phyloP scores from a whole-genome alignment of 2,329 filamentous ascomycete species.

The Furcasterigmium sp. region DNA sequence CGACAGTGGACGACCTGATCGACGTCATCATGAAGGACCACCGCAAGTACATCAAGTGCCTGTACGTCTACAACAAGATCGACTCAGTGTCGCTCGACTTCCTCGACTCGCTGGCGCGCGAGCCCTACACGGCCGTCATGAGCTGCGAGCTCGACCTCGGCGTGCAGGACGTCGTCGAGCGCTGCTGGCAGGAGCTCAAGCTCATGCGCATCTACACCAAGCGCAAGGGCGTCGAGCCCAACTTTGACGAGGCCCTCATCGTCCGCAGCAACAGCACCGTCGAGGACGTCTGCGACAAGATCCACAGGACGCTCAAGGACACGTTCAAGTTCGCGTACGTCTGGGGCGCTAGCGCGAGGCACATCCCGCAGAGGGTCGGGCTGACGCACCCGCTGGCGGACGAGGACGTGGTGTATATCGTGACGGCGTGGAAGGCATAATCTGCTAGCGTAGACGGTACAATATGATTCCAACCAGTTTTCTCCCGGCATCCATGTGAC shows the following conservation, averaged over 20 bases:
- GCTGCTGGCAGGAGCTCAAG: conserved; percentile 89
- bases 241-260: conserved; percentile 88
- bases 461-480: no score
- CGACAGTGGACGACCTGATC: conserved; percentile 96
- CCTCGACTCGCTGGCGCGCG: conserved; percentile 83
- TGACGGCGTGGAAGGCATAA: conserved; percentile 58
- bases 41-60: conserved; percentile 88
- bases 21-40: conserved; percentile 99
- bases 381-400: conserved; percentile 72
- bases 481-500: no score
- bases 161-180: conserved; percentile 86
- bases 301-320: conserved; percentile 92
- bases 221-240: conserved; percentile 84
- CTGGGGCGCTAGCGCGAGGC: conserved; percentile 93
- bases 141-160: conserved; percentile 93
- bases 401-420: conserved; percentile 65
- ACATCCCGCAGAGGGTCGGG: conserved; percentile 90
- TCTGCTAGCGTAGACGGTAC: conserved; percentile 7
- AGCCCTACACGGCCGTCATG: conserved; percentile 95
- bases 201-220: conserved; percentile 96
- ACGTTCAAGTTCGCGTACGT: conserved; percentile 98
- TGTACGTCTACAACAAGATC: conserved; percentile 99
- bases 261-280: conserved; percentile 83
- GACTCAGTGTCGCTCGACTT: conserved; percentile 92
- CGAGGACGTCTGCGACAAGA: conserved; percentile 94